These are phyloP conservation scores for Meira nashicola DNA, from an alignment of 1,284 basidiomycete species.

Conservation along the genomic window DNA sequence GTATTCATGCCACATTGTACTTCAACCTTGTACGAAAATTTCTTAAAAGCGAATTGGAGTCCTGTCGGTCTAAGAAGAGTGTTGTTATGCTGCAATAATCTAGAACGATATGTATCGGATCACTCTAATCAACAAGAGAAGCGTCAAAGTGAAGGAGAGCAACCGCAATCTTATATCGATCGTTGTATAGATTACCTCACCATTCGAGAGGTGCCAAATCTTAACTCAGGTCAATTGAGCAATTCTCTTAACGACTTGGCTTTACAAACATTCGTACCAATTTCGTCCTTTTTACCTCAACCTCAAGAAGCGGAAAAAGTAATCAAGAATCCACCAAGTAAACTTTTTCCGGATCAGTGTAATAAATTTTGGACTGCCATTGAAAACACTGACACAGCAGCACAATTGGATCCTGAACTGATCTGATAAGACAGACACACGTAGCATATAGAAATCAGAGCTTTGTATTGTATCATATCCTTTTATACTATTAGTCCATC, in stretches of 20 bases:
- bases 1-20: constrained; percentile 29
- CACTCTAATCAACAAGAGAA: neutral
- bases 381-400: neutral
- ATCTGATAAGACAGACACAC: neutral
- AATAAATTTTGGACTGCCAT: neutral
- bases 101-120: constrained; percentile 1
- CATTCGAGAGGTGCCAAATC: no score
- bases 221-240: no score
- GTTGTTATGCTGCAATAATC: constrained; percentile 18
- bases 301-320: no score
- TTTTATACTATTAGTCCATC: neutral
- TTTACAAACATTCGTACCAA: constrained; percentile 1
- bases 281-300: no score
- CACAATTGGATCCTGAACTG: neutral
- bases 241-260: constrained; percentile 8
- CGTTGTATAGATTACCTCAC: no score
- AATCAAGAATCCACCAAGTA: neutral
- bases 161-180: neutral
- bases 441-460: neutral
- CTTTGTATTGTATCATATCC: neutral
- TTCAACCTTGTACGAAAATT: constrained; percentile 20
- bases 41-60: constrained; percentile 23
- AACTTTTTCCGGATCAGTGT: neutral
- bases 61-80: constrained; percentile 7
- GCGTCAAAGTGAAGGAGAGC: neutral